Conservation (phyloP, 768 basidiomycete species). For the Rubroboletus pulcherrimus region DNA sequence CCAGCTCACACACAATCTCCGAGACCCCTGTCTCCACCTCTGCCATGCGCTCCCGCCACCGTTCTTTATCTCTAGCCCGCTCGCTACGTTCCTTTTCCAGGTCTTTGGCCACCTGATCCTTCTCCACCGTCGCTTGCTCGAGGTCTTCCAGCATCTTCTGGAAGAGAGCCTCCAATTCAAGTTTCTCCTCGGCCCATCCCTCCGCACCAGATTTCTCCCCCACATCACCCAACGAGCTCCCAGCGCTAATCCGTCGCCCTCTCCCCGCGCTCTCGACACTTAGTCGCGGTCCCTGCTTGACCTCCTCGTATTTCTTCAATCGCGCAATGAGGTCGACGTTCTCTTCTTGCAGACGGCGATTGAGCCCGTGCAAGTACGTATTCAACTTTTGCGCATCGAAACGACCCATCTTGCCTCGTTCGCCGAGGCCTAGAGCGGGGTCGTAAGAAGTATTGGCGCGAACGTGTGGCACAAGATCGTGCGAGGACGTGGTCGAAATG, state of each 20-base stretch:
- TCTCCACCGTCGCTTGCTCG: conserved; percentile 42
- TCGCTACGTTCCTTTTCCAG: conserved; percentile 55
- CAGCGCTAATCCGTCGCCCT: conserved; percentile 50
- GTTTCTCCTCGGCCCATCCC: conserved; percentile 70
- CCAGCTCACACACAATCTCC: conserved; percentile 62
- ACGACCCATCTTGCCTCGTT: conserved; percentile 63
- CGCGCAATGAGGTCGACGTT: conserved; percentile 63
- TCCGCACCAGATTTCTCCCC: conserved; percentile 62
- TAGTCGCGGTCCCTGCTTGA: conserved; percentile 28
- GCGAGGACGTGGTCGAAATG: conserved; percentile 81
- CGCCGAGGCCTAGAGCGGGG: conserved; percentile 71
- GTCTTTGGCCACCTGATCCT: conserved; percentile 42
- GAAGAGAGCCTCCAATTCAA: conserved; percentile 47
- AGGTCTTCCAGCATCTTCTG: conserved; percentile 33
- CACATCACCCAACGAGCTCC: conserved; percentile 53
- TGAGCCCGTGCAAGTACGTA: conserved; percentile 80
- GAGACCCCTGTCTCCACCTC: conserved; percentile 72
- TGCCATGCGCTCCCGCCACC: conserved; percentile 66
- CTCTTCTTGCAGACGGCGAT: conserved; percentile 80
- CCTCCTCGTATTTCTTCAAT: conserved; percentile 52
- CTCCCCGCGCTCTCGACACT: conserved; percentile 30
- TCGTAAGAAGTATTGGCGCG: conserved; percentile 89
- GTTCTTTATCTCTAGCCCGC: conserved; percentile 61
- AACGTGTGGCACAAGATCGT: conserved; percentile 76
- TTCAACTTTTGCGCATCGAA: conserved; percentile 88